Base-by-base conservation (phyloP, 2,329 filamentous ascomycete species). In the Colletotrichum cuscutae region DNA sequence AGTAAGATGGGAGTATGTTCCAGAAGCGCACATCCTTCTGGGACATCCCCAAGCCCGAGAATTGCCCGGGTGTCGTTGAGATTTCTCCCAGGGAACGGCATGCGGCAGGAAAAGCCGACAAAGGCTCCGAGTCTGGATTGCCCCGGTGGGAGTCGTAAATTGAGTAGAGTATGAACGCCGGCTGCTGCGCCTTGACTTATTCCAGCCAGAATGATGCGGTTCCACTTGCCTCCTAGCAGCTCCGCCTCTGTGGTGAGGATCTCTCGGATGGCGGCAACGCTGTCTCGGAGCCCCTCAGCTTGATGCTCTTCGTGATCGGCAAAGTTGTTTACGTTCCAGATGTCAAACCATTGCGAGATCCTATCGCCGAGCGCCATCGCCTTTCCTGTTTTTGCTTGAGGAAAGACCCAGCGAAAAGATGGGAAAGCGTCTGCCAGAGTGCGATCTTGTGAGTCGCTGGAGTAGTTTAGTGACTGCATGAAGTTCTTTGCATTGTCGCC, bases 281-380 rank as follows among this genome's bases (percentile, higher is more conserved):
- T 83, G 11, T 85, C 82, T 42, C 76, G 77, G 12, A 89, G 76
- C 0, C 86, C 86, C 0, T 78, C 74, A 0, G 77, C 77, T 75
- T 88, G 86, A 5, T 86, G 71, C 3, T 86, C 83, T 71, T 88
- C 84, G 19, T 78, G 76, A n/a, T 84, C 78, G 1, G 79, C 61
- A 19, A 85, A 83, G 68, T 85, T 78, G 22, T 79, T 75, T 0
- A 83, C 78, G 62, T 85, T 84, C 80, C 82, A 86, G 46, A 88
- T 81, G 76, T 89, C 86, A 76, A 89, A 89, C 87, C 87, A 89
- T 75, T 87, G 85, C 9, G 82, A 80, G 68, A 32, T 32, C 15
- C 30, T 56, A 11, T 62, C 57, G 19, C 35, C 2, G 8, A 66
- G 72, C 5, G 65, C 71, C 65, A 81, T 79, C 58, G 78, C 76